A percentile compares a stretch with the other conserved stretches of the same genome.
Conservation (phyloP, 1,284 basidiomycete species). For the Ganoderma boninense region DNA sequence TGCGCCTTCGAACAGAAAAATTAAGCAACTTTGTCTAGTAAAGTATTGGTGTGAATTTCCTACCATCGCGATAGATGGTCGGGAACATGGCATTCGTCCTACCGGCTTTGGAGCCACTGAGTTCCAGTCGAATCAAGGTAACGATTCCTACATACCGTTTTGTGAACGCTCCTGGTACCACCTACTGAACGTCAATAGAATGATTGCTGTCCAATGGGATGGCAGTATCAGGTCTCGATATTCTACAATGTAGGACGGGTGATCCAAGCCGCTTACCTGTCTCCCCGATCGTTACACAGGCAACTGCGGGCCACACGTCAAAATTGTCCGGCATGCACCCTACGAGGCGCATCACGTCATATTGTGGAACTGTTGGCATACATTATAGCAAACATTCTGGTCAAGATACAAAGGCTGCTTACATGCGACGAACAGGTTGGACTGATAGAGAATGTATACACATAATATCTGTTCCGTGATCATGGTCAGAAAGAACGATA, state of each 20-base stretch:
- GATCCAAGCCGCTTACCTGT: not conserved
- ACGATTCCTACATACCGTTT: not conserved
- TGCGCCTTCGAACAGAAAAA: not conserved
- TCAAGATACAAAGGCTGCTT: not conserved
- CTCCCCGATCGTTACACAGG: not conserved
- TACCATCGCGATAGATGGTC: slow-evolving; percentile 15
- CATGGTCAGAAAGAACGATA: not conserved
- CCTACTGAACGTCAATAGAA: not conserved
- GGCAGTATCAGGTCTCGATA: not conserved
- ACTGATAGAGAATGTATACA: slow-evolving; percentile 3
- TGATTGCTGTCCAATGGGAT: not conserved
- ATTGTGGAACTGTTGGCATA: not conserved
- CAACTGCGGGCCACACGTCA: not conserved
- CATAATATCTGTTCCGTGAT: not conserved
- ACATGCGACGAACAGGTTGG: not conserved
- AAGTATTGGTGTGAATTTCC: not conserved
- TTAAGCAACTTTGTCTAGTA: not conserved
- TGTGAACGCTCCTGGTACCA: not conserved
- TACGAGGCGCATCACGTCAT: not conserved
- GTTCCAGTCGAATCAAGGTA: not conserved
- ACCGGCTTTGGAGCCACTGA: not conserved
- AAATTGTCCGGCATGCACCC: not conserved
- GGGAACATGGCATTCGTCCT: not conserved
- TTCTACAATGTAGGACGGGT: not conserved
- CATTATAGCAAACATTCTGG: not conserved